Base-by-base conservation (phyloP, 2,329 filamentous ascomycete species). In the Clarireedia sp. region DNA sequence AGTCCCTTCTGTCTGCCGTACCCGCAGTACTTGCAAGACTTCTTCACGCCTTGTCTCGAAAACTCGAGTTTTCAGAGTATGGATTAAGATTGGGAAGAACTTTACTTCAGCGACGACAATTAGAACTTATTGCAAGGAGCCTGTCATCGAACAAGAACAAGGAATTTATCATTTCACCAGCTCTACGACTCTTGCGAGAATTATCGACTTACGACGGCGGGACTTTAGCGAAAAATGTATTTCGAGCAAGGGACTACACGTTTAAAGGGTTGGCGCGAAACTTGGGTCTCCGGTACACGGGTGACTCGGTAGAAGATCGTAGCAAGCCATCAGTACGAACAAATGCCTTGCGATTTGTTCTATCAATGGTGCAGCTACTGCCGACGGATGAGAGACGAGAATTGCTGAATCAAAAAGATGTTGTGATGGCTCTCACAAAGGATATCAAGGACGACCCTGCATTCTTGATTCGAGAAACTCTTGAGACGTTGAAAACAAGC, bases 171-270 rank as follows among this genome's bases (percentile, higher is more conserved):
- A 91, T 96, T 58, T 94, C 90, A 2, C 92, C 94, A 0, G 91
- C 88, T 23, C 74, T 99, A 57, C 84, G 92, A 55, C 74, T 99
- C 51, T 78, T 99, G 57, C 88, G 86, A 51, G 92, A 99, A 71
- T 79, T 91, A n/a, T 82, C 89, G 16, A 83, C 78, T 54, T 87
- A 96, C 60, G 91, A 97, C 70, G 90, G 90, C 16, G 95, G 94
- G 14, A 81, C 83, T 43, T 78, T 90, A 54, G 89, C 91, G 26
- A 85, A 82, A 62, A 78, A 85, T 46, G 78, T 96, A 36, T 95
- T 95, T 68, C 79, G 86, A 51, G 84, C 85, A 33, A 81, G 90
- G 62, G 84, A 89, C 63, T 85, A 83, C 57, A 94, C 89, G 0
- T 86, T 95, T 56, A 86, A 90, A 64, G 85, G 85, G 6, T 74